Evolutionary conservation across 2,329 filamentous ascomycete species (phyloP).

Genomic region (Microthyrium microscopicum): DNA sequence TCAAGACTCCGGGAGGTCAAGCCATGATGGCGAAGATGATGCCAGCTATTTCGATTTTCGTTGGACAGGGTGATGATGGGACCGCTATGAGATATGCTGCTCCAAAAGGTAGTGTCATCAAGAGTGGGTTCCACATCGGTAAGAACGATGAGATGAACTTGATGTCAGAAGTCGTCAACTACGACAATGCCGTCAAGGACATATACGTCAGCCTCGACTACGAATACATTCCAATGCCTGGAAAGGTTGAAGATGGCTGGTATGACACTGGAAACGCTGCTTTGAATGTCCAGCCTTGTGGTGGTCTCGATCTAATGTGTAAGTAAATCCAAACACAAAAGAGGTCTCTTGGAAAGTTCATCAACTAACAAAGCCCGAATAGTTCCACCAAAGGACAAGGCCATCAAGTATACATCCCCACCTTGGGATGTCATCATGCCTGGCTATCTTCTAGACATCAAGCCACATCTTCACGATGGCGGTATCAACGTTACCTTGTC

Average conservation of each 20-base stretch:
- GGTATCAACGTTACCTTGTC: neutral
- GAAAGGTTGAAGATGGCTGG: too few species aligned
- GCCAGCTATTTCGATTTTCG: slow-evolving; percentile 1
- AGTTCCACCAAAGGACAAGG: neutral
- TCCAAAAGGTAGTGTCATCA: neutral
- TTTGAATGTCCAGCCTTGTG: neutral
- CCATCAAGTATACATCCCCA: slow-evolving; percentile 1
- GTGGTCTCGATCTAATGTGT: neutral
- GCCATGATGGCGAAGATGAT: too few species aligned
- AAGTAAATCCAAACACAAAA: neutral
- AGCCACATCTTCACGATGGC: slow-evolving; percentile 5
- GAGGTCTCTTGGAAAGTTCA: neutral
- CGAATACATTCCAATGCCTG: slow-evolving; percentile 1
- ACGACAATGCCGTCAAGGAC: slow-evolving; percentile 1
- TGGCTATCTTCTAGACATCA: slow-evolving; percentile 1
- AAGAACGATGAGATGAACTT: slow-evolving; percentile 1
- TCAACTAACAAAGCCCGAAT: neutral
- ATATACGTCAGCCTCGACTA: slow-evolving; percentile 1
- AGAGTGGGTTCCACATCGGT: slow-evolving; percentile 5
- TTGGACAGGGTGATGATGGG: neutral
- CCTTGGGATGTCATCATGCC: neutral
- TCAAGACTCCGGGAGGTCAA: too few species aligned
- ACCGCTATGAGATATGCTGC: neutral
- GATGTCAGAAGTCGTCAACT: slow-evolving; percentile 1
- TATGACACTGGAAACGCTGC: neutral